Percentiles rank a stretch among this genome's conserved stretches.
Evolutionary conservation across 1,139 yeast genomes (phyloP).

Genomic region (Blastobotrys niveus): DNA sequence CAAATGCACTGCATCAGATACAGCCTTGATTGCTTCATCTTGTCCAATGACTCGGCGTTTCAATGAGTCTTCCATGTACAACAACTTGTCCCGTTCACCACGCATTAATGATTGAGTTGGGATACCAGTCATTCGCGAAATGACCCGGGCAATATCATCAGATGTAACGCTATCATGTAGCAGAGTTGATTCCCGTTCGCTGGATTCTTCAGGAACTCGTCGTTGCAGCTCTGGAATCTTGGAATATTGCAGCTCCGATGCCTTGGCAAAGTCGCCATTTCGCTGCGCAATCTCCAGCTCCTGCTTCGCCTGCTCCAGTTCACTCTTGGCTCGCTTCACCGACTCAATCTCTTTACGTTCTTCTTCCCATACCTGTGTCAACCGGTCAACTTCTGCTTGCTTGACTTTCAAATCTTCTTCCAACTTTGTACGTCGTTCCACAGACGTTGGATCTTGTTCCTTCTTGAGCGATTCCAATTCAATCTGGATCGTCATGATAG

Average conservation of each 20-base stretch:
- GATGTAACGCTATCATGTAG: slow-evolving; percentile 91
- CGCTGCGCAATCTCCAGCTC: slow-evolving; percentile 81
- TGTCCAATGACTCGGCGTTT: slow-evolving; percentile 85
- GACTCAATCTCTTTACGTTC: slow-evolving; percentile 71
- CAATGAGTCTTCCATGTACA: slow-evolving; percentile 79
- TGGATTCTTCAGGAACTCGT: slow-evolving; percentile 47
- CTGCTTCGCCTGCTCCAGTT: slow-evolving; percentile 74
- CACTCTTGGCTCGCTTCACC: slow-evolving; percentile 71
- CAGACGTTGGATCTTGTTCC: slow-evolving; percentile 80
- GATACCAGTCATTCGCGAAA: slow-evolving; percentile 91
- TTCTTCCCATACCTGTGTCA: slow-evolving; percentile 80
- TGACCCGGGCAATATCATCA: slow-evolving; percentile 88
- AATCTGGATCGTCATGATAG: slow-evolving; percentile 88
- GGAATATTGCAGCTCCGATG: slow-evolving; percentile 84
- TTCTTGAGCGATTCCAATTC: slow-evolving; percentile 89
- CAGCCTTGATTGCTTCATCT: slow-evolving; percentile 85
- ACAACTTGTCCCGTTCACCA: slow-evolving; percentile 86
- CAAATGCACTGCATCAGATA: slow-evolving; percentile 88
- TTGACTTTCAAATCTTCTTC: slow-evolving; percentile 61
- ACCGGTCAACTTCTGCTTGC: slow-evolving; percentile 56
- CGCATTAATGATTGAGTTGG: slow-evolving; percentile 88
- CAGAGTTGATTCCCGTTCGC: slow-evolving; percentile 35
- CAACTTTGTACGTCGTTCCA: slow-evolving; percentile 61
- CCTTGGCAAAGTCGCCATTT: slow-evolving; percentile 77
- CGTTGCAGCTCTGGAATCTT: slow-evolving; percentile 73